These are phyloP conservation scores for Diplogelasinospora grovesii DNA, from an alignment of 495 filamentous ascomycete genomes.

Conservation along the genomic window DNA sequence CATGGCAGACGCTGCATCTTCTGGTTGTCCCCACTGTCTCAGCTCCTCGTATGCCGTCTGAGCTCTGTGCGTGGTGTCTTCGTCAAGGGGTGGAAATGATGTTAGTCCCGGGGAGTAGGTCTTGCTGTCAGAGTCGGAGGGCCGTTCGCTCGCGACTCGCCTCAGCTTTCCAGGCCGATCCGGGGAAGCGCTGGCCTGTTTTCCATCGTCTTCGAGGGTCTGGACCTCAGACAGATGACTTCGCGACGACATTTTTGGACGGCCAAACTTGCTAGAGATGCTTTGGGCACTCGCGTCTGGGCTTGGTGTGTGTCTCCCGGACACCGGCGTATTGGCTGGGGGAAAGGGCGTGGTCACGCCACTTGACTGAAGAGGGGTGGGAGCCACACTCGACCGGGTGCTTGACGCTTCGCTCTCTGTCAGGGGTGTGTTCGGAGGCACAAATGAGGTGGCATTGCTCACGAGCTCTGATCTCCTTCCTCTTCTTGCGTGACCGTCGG, in stretches of 20 bases:
- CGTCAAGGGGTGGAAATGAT: too few species aligned
- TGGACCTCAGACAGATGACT: slow-evolving; percentile 3
- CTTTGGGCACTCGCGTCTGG: not conserved
- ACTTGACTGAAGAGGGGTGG: not conserved
- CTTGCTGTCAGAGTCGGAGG: too few species aligned
- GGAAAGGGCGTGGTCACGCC: slow-evolving; percentile 6
- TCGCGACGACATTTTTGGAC: not conserved
- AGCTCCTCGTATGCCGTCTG: too few species aligned
- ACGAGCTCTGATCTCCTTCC: too few species aligned
- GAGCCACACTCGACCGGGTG: not conserved
- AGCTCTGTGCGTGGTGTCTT: too few species aligned
- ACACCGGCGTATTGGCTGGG: slow-evolving; percentile 9
- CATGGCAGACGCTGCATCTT: too few species aligned
- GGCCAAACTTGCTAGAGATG: not conserved
- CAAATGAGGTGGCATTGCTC: not conserved
- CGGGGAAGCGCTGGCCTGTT: too few species aligned
- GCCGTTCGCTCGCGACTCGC: too few species aligned
- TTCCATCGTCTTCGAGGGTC: not conserved
- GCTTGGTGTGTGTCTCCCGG: not conserved
- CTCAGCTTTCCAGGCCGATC: too few species aligned
- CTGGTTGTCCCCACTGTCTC: too few species aligned
- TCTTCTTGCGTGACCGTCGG: too few species aligned
- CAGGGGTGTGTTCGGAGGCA: slow-evolving; percentile 4
- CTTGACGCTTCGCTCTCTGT: slow-evolving; percentile 2
- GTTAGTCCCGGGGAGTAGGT: too few species aligned